Evolutionary conservation across 768 basidiomycete genomes (phyloP).

Genomic region (Podaxis pistillaris): DNA sequence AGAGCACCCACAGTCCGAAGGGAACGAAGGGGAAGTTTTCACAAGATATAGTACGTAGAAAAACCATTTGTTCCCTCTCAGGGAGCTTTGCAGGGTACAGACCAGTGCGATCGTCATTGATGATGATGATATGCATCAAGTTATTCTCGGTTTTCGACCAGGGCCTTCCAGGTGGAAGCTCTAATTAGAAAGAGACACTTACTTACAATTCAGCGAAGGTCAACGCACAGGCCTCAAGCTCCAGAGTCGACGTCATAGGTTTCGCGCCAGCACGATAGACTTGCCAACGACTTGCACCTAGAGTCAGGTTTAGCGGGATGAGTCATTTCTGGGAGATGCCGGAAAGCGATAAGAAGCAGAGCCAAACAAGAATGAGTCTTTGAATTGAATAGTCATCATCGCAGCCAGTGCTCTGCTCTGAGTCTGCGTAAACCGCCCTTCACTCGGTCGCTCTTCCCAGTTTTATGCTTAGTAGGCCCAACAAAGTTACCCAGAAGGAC

Average conservation of each 20-base stretch:
- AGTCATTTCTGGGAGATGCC: constrained; percentile 11
- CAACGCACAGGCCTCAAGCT: too few relatives aligned
- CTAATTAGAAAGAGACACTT: background rate
- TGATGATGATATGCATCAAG: background rate
- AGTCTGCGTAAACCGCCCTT: constrained; percentile 22
- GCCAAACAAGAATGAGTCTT: constrained; percentile 1
- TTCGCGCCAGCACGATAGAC: too few relatives aligned
- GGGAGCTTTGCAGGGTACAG: background rate
- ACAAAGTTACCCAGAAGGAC: constrained; percentile 39
- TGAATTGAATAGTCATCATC: constrained; percentile 19
- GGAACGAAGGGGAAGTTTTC: background rate
- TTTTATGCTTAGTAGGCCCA: constrained; percentile 72
- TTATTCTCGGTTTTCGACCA: background rate
- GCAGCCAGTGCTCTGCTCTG: constrained; percentile 24
- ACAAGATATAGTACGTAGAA: background rate
- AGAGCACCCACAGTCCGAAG: background rate
- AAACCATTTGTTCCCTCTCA: background rate
- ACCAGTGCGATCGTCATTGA: background rate
- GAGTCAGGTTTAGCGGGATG: background rate
- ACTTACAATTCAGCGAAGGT: too few relatives aligned
- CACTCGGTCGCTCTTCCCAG: constrained; percentile 19
- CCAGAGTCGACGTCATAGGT: too few relatives aligned
- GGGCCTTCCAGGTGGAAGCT: background rate
- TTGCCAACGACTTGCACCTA: background rate
- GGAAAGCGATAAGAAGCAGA: background rate